phyloP scores from a whole-genome alignment of 73 alveolate species.

The Paramecium sonneborni region DNA sequence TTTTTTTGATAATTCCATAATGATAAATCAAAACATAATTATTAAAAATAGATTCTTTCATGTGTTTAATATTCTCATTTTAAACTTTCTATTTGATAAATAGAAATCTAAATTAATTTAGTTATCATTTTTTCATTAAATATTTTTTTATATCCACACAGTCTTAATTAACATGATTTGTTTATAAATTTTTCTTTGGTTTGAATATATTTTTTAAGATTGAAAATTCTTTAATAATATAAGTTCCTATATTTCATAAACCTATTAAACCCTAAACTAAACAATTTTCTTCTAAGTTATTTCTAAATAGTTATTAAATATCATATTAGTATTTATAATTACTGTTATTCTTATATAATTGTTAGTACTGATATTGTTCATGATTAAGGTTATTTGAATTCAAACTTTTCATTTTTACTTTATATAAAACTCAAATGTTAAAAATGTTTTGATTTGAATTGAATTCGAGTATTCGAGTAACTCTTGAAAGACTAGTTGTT shows the following conservation, averaged over 20 bases:
- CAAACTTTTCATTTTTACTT: not conserved
- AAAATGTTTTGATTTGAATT: not conserved
- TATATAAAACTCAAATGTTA: not conserved
- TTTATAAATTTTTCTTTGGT: not conserved
- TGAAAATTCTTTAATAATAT: conserved; percentile 14
- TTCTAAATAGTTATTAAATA: not conserved
- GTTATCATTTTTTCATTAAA: not conserved
- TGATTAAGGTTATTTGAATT: not conserved
- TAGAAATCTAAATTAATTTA: not conserved
- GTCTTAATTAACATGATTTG: not conserved
- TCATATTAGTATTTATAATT: not conserved
- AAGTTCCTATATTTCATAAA: not conserved
- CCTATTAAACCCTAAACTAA: not conserved
- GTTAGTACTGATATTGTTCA: not conserved
- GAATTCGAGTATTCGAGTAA: not conserved
- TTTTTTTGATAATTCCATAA: conserved; percentile 11
- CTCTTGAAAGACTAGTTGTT: not conserved
- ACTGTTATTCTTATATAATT: not conserved
- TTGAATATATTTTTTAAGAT: not conserved
- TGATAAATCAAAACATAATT: not conserved
- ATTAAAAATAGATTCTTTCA: not conserved
- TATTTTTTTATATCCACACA: not conserved
- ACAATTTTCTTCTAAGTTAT: conserved; percentile 30
- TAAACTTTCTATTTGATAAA: not conserved
- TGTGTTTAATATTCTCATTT: conserved; percentile 5